These are phyloP conservation scores for Pythium periplocum DNA, from an alignment of 352 stramenopile species.

Conservation along the genomic window DNA sequence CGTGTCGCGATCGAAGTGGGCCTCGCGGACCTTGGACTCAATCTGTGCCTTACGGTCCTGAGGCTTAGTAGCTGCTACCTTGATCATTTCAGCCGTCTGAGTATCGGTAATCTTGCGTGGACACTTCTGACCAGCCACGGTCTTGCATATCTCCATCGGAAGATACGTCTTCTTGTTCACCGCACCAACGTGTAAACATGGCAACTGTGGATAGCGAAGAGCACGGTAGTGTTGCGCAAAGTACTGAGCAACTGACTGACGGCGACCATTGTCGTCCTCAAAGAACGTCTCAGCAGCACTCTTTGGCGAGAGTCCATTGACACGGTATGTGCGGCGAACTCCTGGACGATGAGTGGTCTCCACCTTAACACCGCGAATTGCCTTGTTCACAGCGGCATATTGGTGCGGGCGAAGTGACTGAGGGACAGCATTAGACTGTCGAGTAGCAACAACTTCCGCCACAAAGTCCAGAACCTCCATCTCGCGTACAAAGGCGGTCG, in stretches of 20 bases:
- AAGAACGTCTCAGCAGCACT: slow-evolving; percentile 50
- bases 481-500: slow-evolving; percentile 61
- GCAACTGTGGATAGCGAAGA: slow-evolving; percentile 65
- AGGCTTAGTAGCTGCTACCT: slow-evolving; percentile 51
- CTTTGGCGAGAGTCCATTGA: slow-evolving; percentile 50
- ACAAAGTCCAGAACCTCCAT: slow-evolving; percentile 57
- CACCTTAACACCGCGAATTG: slow-evolving; percentile 60
- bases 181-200: slow-evolving; percentile 76
- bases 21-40: slow-evolving; percentile 51
- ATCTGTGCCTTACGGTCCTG: slow-evolving; percentile 54
- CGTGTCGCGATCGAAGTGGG: slow-evolving; percentile 48
- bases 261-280: slow-evolving; percentile 43
- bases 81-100: slow-evolving; percentile 83
- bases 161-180: slow-evolving; percentile 72
- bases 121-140: slow-evolving; percentile 65
- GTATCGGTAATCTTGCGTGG: slow-evolving; percentile 73
- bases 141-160: slow-evolving; percentile 79
- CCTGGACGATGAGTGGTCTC: slow-evolving; percentile 57
- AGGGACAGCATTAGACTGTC: slow-evolving; percentile 22
- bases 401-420: slow-evolving; percentile 33
- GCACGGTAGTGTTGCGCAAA: slow-evolving; percentile 47
- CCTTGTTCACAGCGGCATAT: slow-evolving; percentile 41
- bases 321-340: slow-evolving; percentile 49
- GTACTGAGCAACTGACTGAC: slow-evolving; percentile 51
- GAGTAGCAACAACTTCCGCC: slow-evolving; percentile 19